Evolutionary conservation across 1,284 basidiomycete species (phyloP).

Genomic region (Rhizopogon parksii): DNA sequence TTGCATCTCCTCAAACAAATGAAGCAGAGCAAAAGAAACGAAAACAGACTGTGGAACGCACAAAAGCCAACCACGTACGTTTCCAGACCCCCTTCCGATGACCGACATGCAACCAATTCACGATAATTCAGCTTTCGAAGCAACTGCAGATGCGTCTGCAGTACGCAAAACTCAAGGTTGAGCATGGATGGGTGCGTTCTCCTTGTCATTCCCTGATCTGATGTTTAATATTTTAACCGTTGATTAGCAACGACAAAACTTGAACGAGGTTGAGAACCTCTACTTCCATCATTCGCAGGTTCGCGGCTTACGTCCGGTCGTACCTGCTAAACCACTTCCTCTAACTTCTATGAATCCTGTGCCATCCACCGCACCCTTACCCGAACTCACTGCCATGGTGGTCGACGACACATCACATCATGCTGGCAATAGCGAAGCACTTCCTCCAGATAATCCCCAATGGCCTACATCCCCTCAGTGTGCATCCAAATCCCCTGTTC

Average conservation of each 20-base stretch:
- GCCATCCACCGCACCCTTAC: neutral
- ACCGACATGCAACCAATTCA: conserved; percentile 2
- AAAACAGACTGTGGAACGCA: conserved; percentile 48
- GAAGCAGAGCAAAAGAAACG: conserved; percentile 37
- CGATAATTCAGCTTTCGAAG: conserved; percentile 46
- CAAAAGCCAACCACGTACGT: conserved; percentile 58
- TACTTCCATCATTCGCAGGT: conserved; percentile 65
- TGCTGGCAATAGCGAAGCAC: conserved; percentile 1
- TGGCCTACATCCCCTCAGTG: conserved; percentile 3
- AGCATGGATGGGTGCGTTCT: conserved; percentile 67
- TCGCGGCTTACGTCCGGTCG: conserved; percentile 15
- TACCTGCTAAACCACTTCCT: conserved; percentile 4
- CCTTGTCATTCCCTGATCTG: conserved; percentile 5
- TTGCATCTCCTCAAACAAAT: conserved; percentile 17
- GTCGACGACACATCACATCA: conserved; percentile 7
- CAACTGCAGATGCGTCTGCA: conserved; percentile 71
- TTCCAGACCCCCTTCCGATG: neutral
- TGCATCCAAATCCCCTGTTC: neutral
- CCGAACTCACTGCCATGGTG: neutral
- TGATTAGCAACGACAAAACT: conserved; percentile 59
- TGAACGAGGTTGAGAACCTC: conserved; percentile 73
- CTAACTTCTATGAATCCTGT: conserved; percentile 8
- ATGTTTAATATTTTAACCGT: conserved; percentile 3
- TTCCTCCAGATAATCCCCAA: conserved; percentile 9
- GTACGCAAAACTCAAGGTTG: conserved; percentile 72